Conservation (phyloP, 805 yeast species). For the Wickerhamiella musiphila region DNA sequence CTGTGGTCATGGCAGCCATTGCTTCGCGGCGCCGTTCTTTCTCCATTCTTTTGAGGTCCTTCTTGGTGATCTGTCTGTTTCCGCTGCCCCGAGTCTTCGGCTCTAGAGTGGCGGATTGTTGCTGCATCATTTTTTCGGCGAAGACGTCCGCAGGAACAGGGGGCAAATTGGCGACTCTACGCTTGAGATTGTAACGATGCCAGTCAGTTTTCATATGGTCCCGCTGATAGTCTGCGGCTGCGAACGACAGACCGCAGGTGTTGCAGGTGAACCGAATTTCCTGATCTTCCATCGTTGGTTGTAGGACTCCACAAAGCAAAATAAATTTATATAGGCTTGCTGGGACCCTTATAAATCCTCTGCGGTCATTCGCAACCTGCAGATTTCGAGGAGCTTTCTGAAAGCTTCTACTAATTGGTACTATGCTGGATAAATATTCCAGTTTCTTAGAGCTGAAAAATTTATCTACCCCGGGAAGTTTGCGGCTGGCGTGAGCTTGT, state of each 20-base stretch:
- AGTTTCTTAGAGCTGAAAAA: too few relatives aligned
- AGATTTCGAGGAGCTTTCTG: too few relatives aligned
- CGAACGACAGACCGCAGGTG: conserved; percentile 70
- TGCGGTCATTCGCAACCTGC: too few relatives aligned
- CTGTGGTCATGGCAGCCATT: conserved; percentile 2
- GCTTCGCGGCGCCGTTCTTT: conserved; percentile 10
- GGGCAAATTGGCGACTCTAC: conserved; percentile 74
- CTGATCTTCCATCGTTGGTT: conserved; percentile 6
- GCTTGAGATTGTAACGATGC: conserved; percentile 90
- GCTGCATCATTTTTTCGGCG: conserved; percentile 45
- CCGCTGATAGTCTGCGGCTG: conserved; percentile 70
- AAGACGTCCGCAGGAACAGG: conserved; percentile 53
- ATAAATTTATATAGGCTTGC: too few relatives aligned
- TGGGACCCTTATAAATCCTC: too few relatives aligned
- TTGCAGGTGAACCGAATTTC: conserved; percentile 49
- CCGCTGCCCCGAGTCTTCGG: conserved; percentile 5
- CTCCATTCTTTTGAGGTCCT: conserved; percentile 21
- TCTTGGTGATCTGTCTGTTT: conserved; percentile 22
- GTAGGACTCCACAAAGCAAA: too few relatives aligned
- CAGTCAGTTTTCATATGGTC: conserved; percentile 94
- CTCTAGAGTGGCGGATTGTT: conserved; percentile 12
- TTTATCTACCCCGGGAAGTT: too few relatives aligned
- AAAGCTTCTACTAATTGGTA: too few relatives aligned
- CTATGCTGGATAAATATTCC: too few relatives aligned
- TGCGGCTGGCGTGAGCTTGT: too few relatives aligned